Conservation (phyloP, 2,329 filamentous ascomycete species). For the Exophiala alcalophila region DNA sequence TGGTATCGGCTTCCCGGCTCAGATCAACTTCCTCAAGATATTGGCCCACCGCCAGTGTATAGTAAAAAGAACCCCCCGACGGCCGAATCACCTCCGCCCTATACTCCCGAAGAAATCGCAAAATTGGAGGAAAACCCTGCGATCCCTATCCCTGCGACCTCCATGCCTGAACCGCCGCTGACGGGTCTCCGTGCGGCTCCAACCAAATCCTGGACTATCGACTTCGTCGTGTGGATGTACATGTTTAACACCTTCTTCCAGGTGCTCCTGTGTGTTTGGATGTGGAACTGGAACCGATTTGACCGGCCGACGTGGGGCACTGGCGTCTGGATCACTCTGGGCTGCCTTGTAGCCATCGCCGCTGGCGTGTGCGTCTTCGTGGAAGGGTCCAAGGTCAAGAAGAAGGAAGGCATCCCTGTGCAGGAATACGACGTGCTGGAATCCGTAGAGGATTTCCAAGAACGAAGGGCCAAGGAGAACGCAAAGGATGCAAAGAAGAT, state of each 20-base stretch:
- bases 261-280: conserved; percentile 68
- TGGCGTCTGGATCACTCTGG: conserved; percentile 73
- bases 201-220: conserved; percentile 71
- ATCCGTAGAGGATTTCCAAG: conserved; percentile 30
- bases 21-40: conserved; percentile 50
- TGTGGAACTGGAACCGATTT: conserved; percentile 76
- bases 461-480: conserved; percentile 27
- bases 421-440: conserved; percentile 50
- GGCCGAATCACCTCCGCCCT: conserved; percentile 23
- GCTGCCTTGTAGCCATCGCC: conserved; percentile 64
- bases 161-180: conserved; percentile 64
- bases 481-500: conserved; percentile 26
- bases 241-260: conserved; percentile 78
- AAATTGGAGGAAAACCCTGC: conserved; percentile 49
- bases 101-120: conserved; percentile 50
- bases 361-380: conserved; percentile 68
- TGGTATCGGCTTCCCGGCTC: conserved; percentile 75
- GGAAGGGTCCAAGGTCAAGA: conserved; percentile 70
- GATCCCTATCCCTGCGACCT: conserved; percentile 63
- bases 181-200: conserved; percentile 68
- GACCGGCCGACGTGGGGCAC: conserved; percentile 76
- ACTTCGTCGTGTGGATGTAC: conserved; percentile 75
- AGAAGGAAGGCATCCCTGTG: conserved; percentile 67
- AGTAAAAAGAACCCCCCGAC: conserved; percentile 22
- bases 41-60: conserved; percentile 30